A percentile compares a stretch with the other conserved stretches of the same genome.
phyloP scores from a whole-genome alignment of 768 basidiomycete genomes.

The Steccherinum ochraceum region DNA sequence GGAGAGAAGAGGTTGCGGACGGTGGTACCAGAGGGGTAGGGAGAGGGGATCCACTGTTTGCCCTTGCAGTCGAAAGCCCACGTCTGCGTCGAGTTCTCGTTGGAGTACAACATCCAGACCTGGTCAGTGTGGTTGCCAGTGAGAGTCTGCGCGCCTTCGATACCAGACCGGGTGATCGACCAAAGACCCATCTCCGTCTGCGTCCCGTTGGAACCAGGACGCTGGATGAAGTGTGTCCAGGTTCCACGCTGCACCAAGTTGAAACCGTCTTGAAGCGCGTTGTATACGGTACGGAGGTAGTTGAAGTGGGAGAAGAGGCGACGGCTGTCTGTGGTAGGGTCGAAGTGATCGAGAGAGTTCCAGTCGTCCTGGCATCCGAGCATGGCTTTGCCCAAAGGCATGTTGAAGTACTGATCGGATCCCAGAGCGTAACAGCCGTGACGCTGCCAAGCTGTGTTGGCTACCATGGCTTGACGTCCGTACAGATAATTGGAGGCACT shows the following conservation, averaged over 20 bases:
- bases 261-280: slow-evolving; percentile 80
- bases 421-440: slow-evolving; percentile 92
- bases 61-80: slow-evolving; percentile 57
- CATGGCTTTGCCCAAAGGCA: slow-evolving; percentile 73
- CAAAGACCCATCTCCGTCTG: slow-evolving; percentile 84
- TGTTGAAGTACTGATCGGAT: slow-evolving; percentile 90
- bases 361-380: slow-evolving; percentile 85
- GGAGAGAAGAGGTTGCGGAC: slow-evolving; percentile 79
- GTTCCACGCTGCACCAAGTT: slow-evolving; percentile 79
- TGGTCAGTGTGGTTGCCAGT: slow-evolving; percentile 55
- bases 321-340: slow-evolving; percentile 75
- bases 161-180: slow-evolving; percentile 66
- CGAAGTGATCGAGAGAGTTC: slow-evolving; percentile 94
- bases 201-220: slow-evolving; percentile 82
- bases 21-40: slow-evolving; percentile 51
- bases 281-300: slow-evolving; percentile 61
- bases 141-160: slow-evolving; percentile 54
- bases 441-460: slow-evolving; percentile 81
- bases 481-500: slow-evolving; percentile 83
- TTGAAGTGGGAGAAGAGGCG: slow-evolving; percentile 71
- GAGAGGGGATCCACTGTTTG: slow-evolving; percentile 70
- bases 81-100: slow-evolving; percentile 69
- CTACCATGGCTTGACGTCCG: slow-evolving; percentile 90
- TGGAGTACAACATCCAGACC: slow-evolving; percentile 82
- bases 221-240: slow-evolving; percentile 73